phyloP scores from a whole-genome alignment of 2,329 filamentous ascomycete species.

The Colletotrichum karsti region DNA sequence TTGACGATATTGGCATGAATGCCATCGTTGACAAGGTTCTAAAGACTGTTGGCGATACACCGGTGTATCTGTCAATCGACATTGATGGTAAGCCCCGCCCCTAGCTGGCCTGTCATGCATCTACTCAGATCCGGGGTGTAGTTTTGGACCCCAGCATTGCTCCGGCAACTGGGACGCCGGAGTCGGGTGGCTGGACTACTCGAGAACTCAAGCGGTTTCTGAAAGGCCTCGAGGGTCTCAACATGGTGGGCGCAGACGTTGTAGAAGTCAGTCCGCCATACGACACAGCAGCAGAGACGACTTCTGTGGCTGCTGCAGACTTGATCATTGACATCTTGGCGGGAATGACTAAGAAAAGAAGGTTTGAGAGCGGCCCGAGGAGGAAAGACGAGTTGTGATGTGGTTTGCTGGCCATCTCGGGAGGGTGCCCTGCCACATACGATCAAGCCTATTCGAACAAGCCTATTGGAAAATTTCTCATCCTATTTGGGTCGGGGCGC shows the following conservation, averaged over 20 bases:
- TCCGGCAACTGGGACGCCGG: neutral
- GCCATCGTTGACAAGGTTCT: conserved; percentile 80
- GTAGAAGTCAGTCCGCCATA: conserved; percentile 90
- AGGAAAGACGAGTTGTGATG: neutral
- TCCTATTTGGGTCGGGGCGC: too few relatives aligned
- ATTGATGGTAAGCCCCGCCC: neutral
- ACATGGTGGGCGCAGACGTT: neutral
- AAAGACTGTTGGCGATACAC: neutral
- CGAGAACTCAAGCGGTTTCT: neutral
- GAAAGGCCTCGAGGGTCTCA: neutral
- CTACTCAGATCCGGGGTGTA: fast-evolving
- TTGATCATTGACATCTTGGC: neutral
- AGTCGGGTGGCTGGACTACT: neutral
- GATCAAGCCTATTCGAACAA: too few relatives aligned
- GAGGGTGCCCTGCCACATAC: too few relatives aligned
- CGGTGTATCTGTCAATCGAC: neutral
- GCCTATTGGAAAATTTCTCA: too few relatives aligned
- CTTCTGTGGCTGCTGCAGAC: conserved; percentile 53
- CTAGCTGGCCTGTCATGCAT: fast-evolving
- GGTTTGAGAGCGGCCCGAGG: neutral
- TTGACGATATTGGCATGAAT: conserved; percentile 80
- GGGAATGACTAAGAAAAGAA: neutral
- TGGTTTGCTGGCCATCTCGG: too few relatives aligned
- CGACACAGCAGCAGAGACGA: conserved; percentile 81
- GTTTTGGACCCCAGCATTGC: conserved; percentile 34